phyloP scores from a whole-genome alignment of 805 yeast species.

The Teunomyces panamensis region DNA sequence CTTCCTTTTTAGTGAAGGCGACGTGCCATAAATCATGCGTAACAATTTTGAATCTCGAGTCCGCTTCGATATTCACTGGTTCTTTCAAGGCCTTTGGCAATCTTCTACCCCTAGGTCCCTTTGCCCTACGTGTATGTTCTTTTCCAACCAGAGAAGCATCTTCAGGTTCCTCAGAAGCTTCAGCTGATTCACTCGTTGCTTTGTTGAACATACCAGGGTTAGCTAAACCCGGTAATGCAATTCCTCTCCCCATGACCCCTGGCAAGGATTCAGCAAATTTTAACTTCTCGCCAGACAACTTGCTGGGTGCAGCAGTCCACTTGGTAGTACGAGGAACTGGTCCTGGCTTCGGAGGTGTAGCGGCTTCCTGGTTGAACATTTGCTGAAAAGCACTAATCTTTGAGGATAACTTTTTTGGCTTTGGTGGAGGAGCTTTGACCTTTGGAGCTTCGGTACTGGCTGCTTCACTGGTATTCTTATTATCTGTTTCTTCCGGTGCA shows the following conservation, averaged over 20 bases:
- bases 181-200: slow-evolving; percentile 10
- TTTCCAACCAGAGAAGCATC: slow-evolving; percentile 1
- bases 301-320: slow-evolving; percentile 8
- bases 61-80: slow-evolving; percentile 33
- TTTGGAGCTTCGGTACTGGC: slow-evolving; percentile 2
- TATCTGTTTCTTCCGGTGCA: neutral
- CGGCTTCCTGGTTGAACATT: slow-evolving; percentile 48
- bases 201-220: slow-evolving; percentile 33
- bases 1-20: slow-evolving; percentile 3
- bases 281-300: slow-evolving; percentile 35
- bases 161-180: slow-evolving; percentile 11
- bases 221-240: slow-evolving; percentile 53
- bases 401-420: slow-evolving; percentile 75
- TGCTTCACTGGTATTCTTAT: neutral
- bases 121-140: slow-evolving; percentile 42
- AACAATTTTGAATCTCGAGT: slow-evolving; percentile 30
- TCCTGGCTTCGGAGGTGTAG: slow-evolving; percentile 1
- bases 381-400: slow-evolving; percentile 81
- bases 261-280: slow-evolving; percentile 58
- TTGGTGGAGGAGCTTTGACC: slow-evolving; percentile 52
- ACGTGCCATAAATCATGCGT: slow-evolving; percentile 39
- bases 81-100: slow-evolving; percentile 57
- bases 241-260: slow-evolving; percentile 53
- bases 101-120: slow-evolving; percentile 73
- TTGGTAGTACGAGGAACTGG: slow-evolving; percentile 4